Evolutionary conservation across 495 filamentous ascomycete genomes (phyloP), one percentile per base, ranked within the genome.

Genomic region (Aspergillus homomorphus): DNA sequence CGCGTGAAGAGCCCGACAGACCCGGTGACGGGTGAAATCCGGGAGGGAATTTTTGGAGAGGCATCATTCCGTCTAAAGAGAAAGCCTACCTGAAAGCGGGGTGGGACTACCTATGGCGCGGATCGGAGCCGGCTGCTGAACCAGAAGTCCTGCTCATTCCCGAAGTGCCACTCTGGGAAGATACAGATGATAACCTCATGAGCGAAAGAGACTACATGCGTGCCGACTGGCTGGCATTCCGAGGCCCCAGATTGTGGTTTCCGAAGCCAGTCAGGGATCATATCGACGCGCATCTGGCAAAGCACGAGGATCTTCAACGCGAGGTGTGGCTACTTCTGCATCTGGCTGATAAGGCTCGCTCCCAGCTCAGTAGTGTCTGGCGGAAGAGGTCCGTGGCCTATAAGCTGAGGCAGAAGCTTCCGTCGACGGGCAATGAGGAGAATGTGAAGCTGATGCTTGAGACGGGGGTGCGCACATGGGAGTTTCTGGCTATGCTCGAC

Each of bases 141-240:
- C 48, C 23, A 30, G 48, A 51, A 51, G 48, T 30, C 28, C 3
- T 28, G n/a, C 48, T 30, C 15, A 51, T 30, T 18, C 14, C 9
- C 3, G 48, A 51, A n/a, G 30, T 51, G 48, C 48, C 24, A 7
- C 24, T 51, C 3, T 30, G 48, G 24, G 8, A 28, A 15, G 23
- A 30, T 28, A 30, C 10, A 4, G 23, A n/a, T 12, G 8, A 23
- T 7, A 51, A 51, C 19, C 9, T n/a, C 12, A 30, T 30, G 48
- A 30, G 30, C 18, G 48, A 30, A n/a, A 51, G 23, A 19, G 48
- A 51, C 24, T 51, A 51, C 23, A 51, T 51, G 23, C 48, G 48
- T 1, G 48, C 48, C 14, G 48, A 30, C 48, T 51, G 48, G 48
- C 22, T 28, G 15, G 48, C 48, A 8, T 30, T 51, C 12, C 1